Evolutionary conservation across 305 asterid species (phyloP).

Genomic region (Fraxinus floribunda): DNA sequence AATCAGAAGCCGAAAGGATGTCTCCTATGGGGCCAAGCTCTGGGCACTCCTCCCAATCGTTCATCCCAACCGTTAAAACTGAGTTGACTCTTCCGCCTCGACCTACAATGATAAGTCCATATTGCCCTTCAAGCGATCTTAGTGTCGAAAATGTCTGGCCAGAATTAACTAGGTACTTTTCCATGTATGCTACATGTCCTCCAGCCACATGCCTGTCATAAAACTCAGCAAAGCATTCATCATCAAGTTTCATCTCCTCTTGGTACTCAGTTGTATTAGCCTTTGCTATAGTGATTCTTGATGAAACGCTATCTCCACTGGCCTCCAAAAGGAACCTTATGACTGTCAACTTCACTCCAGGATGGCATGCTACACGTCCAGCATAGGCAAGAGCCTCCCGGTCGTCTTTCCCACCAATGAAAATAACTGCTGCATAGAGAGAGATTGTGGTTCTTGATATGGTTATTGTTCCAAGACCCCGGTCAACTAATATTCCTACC

Average conservation of each 20-base stretch:
- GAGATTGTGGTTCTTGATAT: constrained; percentile 50
- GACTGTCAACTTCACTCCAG: constrained; percentile 84
- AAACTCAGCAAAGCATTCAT: constrained; percentile 85
- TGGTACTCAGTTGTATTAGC: constrained; percentile 60
- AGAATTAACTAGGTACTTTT: constrained; percentile 80
- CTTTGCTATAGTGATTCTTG: constrained; percentile 68
- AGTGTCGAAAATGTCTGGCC: constrained; percentile 86
- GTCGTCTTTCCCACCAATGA: constrained; percentile 93
- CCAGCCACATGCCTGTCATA: constrained; percentile 81
- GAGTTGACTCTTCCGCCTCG: constrained; percentile 84
- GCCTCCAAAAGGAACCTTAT: constrained; percentile 79
- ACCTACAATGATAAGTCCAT: constrained; percentile 82
- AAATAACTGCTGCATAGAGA: constrained; percentile 80
- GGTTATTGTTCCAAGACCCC: constrained; percentile 70
- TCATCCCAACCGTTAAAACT: constrained; percentile 84
- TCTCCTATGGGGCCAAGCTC: constrained; percentile 94
- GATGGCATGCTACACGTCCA: constrained; percentile 80
- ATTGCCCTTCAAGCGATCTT: constrained; percentile 78
- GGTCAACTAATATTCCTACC: constrained; percentile 75
- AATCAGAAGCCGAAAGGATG: constrained; percentile 83
- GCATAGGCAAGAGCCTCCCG: constrained; percentile 83
- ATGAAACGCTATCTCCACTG: constrained; percentile 59
- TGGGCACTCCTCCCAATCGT: constrained; percentile 96
- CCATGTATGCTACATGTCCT: constrained; percentile 80
- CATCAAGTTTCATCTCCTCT: constrained; percentile 86